phyloP scores from a whole-genome alignment of 2,329 filamentous ascomycete genomes.

The Fusarium sp. region DNA sequence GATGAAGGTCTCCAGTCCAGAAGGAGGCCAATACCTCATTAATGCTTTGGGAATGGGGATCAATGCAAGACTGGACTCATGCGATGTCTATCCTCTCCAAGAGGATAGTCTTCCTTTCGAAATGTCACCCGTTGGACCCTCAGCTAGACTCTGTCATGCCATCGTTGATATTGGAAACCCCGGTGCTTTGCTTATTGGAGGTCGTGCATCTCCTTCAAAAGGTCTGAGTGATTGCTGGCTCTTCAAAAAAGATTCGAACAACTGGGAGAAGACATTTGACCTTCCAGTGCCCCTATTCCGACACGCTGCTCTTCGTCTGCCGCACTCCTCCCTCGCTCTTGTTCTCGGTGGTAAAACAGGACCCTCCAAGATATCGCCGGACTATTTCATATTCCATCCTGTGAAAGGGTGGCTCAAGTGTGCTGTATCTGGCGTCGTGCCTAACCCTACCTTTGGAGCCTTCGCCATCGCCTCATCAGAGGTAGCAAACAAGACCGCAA shows the following conservation, averaged over 20 bases:
- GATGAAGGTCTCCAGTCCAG: slow-evolving; percentile 53
- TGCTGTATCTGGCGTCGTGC: slow-evolving; percentile 47
- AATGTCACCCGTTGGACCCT: slow-evolving; percentile 48
- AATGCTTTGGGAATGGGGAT: slow-evolving; percentile 59
- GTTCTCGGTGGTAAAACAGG: slow-evolving; percentile 71
- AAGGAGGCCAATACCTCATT: slow-evolving; percentile 58
- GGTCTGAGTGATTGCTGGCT: slow-evolving; percentile 82
- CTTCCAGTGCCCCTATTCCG: slow-evolving; percentile 80
- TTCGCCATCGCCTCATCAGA: slow-evolving; percentile 49
- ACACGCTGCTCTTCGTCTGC: slow-evolving; percentile 71
- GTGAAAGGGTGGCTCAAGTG: slow-evolving; percentile 61
- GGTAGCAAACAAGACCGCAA: slow-evolving; percentile 40
- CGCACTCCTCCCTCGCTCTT: slow-evolving; percentile 62
- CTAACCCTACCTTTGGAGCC: slow-evolving; percentile 58
- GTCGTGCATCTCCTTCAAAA: slow-evolving; percentile 78
- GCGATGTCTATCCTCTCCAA: slow-evolving; percentile 59
- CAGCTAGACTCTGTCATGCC: slow-evolving; percentile 76
- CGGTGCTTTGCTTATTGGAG: slow-evolving; percentile 76
- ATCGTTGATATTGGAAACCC: slow-evolving; percentile 71
- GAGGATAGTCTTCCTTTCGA: slow-evolving; percentile 34
- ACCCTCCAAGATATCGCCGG: slow-evolving; percentile 58
- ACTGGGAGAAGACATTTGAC: slow-evolving; percentile 72
- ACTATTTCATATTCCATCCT: slow-evolving; percentile 65
- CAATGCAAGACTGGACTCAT: slow-evolving; percentile 60
- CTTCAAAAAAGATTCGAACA: slow-evolving; percentile 61